These are phyloP conservation scores for Colletotrichum neosansevieriae DNA, from an alignment of 2,329 filamentous ascomycete species.

Conservation along the genomic window DNA sequence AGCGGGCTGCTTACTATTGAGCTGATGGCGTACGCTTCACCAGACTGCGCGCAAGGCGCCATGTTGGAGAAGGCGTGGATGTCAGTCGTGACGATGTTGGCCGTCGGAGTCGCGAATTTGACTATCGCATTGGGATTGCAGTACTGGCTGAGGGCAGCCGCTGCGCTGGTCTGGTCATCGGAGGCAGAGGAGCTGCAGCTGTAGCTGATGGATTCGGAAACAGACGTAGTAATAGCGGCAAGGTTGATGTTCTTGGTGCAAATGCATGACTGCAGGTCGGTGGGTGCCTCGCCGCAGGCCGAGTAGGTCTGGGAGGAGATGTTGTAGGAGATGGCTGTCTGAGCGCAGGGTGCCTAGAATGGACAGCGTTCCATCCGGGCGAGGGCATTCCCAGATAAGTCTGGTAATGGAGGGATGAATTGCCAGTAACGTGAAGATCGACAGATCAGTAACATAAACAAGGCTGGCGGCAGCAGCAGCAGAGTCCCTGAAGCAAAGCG, in stretches of 20 bases:
- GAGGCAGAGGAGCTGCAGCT: slow-evolving; percentile 60
- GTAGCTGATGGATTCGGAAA: slow-evolving; percentile 56
- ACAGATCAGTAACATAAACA: slow-evolving; percentile 60
- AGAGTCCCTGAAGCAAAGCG: neutral
- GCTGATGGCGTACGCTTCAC: slow-evolving; percentile 54
- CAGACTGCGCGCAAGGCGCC: slow-evolving; percentile 57
- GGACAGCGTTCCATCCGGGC: neutral
- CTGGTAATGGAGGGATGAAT: slow-evolving; percentile 7
- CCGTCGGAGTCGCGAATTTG: slow-evolving; percentile 56
- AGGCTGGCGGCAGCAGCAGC: slow-evolving; percentile 42
- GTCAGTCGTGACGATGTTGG: slow-evolving; percentile 61
- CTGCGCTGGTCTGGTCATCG: slow-evolving; percentile 61
- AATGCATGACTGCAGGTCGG: slow-evolving; percentile 63
- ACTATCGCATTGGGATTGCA: slow-evolving; percentile 57
- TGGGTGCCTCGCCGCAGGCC: slow-evolving; percentile 57
- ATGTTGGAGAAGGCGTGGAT: slow-evolving; percentile 57
- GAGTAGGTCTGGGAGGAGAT: slow-evolving; percentile 57
- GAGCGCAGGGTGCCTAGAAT: slow-evolving; percentile 62
- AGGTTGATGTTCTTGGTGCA: slow-evolving; percentile 61
- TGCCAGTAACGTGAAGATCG: slow-evolving; percentile 57
- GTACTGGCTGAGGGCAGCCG: slow-evolving; percentile 59
- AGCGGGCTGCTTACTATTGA: slow-evolving; percentile 45
- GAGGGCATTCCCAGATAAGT: neutral
- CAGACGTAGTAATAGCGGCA: slow-evolving; percentile 51
- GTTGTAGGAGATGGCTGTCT: slow-evolving; percentile 58